Base-by-base conservation (phyloP, 139 green algal genomes). In the Ettlia oleoabundans region DNA sequence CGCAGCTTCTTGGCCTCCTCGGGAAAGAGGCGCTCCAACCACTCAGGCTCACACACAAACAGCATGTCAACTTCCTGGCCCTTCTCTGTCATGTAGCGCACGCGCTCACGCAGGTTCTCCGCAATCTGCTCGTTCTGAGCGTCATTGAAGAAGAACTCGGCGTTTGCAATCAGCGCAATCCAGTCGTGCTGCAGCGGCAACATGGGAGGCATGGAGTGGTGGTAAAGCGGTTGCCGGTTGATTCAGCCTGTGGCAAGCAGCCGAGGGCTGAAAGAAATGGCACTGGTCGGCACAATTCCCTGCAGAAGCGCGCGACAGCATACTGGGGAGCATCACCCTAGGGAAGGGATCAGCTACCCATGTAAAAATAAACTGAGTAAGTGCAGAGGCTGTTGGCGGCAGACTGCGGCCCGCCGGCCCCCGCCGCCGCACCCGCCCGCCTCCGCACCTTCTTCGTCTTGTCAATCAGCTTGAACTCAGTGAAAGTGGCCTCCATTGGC, bases 81-180 rank as follows among this genome's bases (percentile, higher is more conserved):
- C 66, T 90, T 72, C 71, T 93, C 89, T 13, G 73, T 41, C 26
- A 92, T 90, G 68, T 90, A 91, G 26, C 94, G 87, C 53, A 93
- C 87, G 9, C 88, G 88, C 86, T 98, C 95, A 24, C 95, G 88
- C 77, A 98, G 88, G 89, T 98, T 93, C 91, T 98, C 95, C 35
- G 95, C 93, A 33, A 98, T 74, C 2, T 92, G 86, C 81, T 98
- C 94, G 80, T 98, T 98, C 85, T 98, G 95, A 1, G 93, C 87
- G 81, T 98, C 95, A 78, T 94, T 94, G 82, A 96, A 93, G 85
- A 94, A 95, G 69, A 96, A 98, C 30, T 98, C 94, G 13, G 92
- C 90, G 61, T 89, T 94, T 41, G 93, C 92, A 0, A 98, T 86
- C 33, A 97, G 78, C 7, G 93, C 94, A 35, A 89, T 90, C 91